phyloP scores from a whole-genome alignment of 768 basidiomycete genomes.

The Crepidotus variabilis region DNA sequence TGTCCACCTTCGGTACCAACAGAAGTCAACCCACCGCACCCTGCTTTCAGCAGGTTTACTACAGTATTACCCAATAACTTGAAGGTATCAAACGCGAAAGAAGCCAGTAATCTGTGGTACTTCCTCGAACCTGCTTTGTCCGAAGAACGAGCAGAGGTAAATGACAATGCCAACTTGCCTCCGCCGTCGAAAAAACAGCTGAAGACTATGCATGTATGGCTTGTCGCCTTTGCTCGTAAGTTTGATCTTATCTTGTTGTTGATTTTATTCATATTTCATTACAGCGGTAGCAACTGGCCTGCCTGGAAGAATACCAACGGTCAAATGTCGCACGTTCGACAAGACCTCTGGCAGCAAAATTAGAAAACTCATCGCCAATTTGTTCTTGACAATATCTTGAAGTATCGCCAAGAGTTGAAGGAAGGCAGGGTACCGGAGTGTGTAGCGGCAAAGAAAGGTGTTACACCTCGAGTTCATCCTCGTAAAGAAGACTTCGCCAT shows the following conservation, averaged over 20 bases:
- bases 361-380: slow-evolving; percentile 4
- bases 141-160: too few relatives aligned
- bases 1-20: too few relatives aligned
- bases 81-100: too few relatives aligned
- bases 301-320: slow-evolving; percentile 18
- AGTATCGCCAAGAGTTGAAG: slow-evolving; percentile 2
- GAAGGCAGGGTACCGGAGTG: neutral
- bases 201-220: neutral
- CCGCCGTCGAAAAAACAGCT: too few relatives aligned
- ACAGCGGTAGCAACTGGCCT: slow-evolving; percentile 5
- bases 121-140: too few relatives aligned
- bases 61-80: too few relatives aligned
- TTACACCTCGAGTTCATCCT: too few relatives aligned
- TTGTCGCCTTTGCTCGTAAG: slow-evolving; percentile 23
- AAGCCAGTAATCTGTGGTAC: too few relatives aligned
- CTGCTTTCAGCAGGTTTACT: too few relatives aligned
- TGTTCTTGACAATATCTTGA: slow-evolving; percentile 10
- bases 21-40: too few relatives aligned
- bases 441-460: neutral
- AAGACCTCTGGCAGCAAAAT: slow-evolving; percentile 17
- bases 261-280: neutral
- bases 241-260: neutral
- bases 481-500: slow-evolving; percentile 9
- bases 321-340: slow-evolving; percentile 13
- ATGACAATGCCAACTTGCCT: too few relatives aligned